Conservation (phyloP, 73 alveolate species). For the Paramecium caudatum region DNA sequence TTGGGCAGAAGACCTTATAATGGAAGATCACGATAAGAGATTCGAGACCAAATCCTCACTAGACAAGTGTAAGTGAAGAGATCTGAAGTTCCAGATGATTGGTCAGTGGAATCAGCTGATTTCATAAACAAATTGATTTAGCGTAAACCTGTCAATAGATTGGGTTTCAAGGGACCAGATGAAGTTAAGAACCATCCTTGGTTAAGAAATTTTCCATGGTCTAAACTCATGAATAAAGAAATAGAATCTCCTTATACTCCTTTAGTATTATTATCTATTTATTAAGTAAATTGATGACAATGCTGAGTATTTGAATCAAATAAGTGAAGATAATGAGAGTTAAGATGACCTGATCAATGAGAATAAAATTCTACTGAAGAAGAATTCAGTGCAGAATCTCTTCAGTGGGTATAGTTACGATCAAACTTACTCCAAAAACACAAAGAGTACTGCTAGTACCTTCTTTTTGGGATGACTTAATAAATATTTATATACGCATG, state of each 20-base stretch:
- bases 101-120: conserved; percentile 96
- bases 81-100: conserved; percentile 91
- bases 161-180: conserved; percentile 89
- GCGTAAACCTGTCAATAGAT: conserved; percentile 90
- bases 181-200: conserved; percentile 93
- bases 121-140: conserved; percentile 90
- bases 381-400: conserved; percentile 78
- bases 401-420: conserved; percentile 32
- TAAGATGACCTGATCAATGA: conserved; percentile 73
- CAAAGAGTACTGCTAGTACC: conserved; percentile 53
- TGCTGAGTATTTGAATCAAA: conserved; percentile 29
- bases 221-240: conserved; percentile 86
- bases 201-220: conserved; percentile 92
- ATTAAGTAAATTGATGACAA: conserved; percentile 40
- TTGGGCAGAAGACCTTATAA: conserved; percentile 91
- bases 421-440: conserved; percentile 19
- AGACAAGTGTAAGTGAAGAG: conserved; percentile 84
- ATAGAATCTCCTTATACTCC: conserved; percentile 91
- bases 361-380: conserved; percentile 72
- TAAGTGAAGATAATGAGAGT: conserved; percentile 67
- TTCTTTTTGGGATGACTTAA: conserved; percentile 33
- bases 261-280: conserved; percentile 41
- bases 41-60: conserved; percentile 81
- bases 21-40: conserved; percentile 89
- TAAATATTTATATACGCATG: neutral